Evolutionary conservation across 2,329 filamentous ascomycete genomes (phyloP).

Genomic region (Drechslerella coelobrocha): DNA sequence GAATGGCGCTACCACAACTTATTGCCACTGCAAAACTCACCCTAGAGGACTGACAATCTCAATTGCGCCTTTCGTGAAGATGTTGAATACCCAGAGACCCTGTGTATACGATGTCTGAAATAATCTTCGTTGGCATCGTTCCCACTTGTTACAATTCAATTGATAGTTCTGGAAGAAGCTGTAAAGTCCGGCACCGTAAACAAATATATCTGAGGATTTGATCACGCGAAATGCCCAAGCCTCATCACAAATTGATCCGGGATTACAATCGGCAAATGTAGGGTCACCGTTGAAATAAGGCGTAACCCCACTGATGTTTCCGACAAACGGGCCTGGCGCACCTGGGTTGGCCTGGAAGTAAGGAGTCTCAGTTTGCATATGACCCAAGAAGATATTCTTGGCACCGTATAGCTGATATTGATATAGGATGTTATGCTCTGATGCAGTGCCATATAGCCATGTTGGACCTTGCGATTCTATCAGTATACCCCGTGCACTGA

Average conservation of each 20-base stretch:
- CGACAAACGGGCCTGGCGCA: conserved; percentile 61
- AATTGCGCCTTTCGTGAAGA: conserved; percentile 9
- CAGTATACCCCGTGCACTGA: conserved; percentile 54
- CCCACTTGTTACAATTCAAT: conserved; percentile 68
- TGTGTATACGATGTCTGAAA: not conserved
- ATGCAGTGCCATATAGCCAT: conserved; percentile 61
- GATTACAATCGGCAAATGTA: conserved; percentile 57
- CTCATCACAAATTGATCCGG: conserved; percentile 55
- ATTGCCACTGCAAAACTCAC: not conserved
- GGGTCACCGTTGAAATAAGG: conserved; percentile 53
- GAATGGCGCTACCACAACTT: too few relatives aligned
- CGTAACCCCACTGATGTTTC: conserved; percentile 26
- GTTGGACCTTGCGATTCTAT: conserved; percentile 56
- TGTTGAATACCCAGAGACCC: conserved; percentile 8
- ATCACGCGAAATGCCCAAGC: conserved; percentile 57
- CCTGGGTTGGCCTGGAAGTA: conserved; percentile 62
- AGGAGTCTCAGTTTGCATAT: conserved; percentile 64
- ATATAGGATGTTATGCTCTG: conserved; percentile 64
- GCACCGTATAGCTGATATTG: conserved; percentile 64
- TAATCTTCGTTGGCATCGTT: conserved; percentile 19
- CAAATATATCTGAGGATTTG: conserved; percentile 36
- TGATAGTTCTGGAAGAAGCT: conserved; percentile 55
- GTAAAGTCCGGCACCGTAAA: conserved; percentile 55
- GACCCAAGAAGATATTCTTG: conserved; percentile 62
- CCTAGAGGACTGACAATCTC: conserved; percentile 8